A percentile compares a stretch with the other conserved stretches of the same genome.
These are phyloP conservation scores for Leptodontidium sp. DNA, from an alignment of 2,329 filamentous ascomycete genomes.

Conservation along the genomic window DNA sequence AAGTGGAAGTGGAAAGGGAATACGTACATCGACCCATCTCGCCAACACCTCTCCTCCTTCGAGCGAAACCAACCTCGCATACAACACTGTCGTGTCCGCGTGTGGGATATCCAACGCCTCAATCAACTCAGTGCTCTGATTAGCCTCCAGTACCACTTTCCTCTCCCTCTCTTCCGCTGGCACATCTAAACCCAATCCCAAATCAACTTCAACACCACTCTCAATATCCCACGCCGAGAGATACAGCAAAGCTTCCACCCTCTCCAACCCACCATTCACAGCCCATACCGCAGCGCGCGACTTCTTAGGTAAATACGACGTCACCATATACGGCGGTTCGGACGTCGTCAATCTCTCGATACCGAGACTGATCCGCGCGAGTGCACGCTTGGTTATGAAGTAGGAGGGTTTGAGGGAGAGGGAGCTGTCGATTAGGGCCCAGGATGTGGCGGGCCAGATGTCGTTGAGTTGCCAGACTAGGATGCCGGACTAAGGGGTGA, in stretches of 20 bases:
- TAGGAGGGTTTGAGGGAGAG: slow-evolving; percentile 59
- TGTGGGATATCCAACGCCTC: slow-evolving; percentile 61
- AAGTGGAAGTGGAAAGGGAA: too few relatives aligned
- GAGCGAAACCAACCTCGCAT: slow-evolving; percentile 59
- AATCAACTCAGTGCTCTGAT: slow-evolving; percentile 69
- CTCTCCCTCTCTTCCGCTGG: slow-evolving; percentile 42
- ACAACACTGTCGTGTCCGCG: slow-evolving; percentile 62
- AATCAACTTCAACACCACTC: slow-evolving; percentile 52
- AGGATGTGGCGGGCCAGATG: slow-evolving; percentile 72
- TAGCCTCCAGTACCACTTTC: slow-evolving; percentile 46
- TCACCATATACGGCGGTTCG: slow-evolving; percentile 33
- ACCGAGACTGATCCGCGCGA: slow-evolving; percentile 43
- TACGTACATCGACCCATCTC: slow-evolving; percentile 61
- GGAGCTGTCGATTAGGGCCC: slow-evolving; percentile 70
- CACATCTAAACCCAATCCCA: too few relatives aligned
- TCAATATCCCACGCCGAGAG: slow-evolving; percentile 67
- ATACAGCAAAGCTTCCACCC: slow-evolving; percentile 23
- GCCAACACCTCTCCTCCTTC: slow-evolving; percentile 60
- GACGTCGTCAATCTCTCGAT: slow-evolving; percentile 38
- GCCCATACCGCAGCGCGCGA: slow-evolving; percentile 39
- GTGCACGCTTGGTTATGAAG: slow-evolving; percentile 59
- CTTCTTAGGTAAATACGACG: slow-evolving; percentile 29
- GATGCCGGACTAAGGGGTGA: neutral
- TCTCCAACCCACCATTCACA: slow-evolving; percentile 30
- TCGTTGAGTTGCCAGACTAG: slow-evolving; percentile 74